Base-by-base conservation (phyloP, 352 stramenopile species). In the Phytophthora tubulina region DNA sequence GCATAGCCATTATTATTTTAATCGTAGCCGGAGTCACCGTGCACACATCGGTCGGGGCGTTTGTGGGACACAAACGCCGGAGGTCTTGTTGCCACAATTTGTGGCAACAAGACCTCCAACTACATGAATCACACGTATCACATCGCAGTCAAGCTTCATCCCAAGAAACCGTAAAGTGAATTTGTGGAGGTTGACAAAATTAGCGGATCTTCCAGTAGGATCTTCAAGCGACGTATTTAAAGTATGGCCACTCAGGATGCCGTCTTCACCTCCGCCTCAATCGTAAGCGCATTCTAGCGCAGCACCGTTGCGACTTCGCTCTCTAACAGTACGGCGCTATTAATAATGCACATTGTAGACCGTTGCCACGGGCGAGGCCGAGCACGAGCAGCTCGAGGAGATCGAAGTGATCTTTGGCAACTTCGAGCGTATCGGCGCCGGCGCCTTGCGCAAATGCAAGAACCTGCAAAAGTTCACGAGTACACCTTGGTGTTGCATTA, bases 361-460 rank as follows among this genome's bases (percentile, higher is more conserved):
- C 6, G 81, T 89, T 42, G 55, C 66, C 14, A 89, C 80, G 5
- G 89, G 88, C 41, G 81, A 93, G 78, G 60, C 71, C 11, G 81
- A 93, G 30, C 86, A 95, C 52, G 83, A 85, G 17, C 63, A 69
- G 10, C 52, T 97, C 30, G 68, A 85, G 41, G 81, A 96, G 32
- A 64, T 97, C 53, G 89, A 97, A 75, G 77, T 97, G 39, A 96
- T 97, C 67, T 97, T 97, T 58, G 85, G 79, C 4, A 54, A 32
- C 21, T 90, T 89, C 14, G 67, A 88, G 35, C 74, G 78, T 15
- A 72, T 96, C 45, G 77, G 84, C 7, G 31, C 33, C 14, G 48
- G 65, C 11, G 82, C 82, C 15, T 44, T 95, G 14, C 76, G 66
- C 7, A 75, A 76, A 32, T 94, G 85, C 72, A 70, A 59, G 42